These are phyloP conservation scores for Ustanciosporium gigantosporum DNA, from an alignment of 1,284 basidiomycete species.

Conservation along the genomic window DNA sequence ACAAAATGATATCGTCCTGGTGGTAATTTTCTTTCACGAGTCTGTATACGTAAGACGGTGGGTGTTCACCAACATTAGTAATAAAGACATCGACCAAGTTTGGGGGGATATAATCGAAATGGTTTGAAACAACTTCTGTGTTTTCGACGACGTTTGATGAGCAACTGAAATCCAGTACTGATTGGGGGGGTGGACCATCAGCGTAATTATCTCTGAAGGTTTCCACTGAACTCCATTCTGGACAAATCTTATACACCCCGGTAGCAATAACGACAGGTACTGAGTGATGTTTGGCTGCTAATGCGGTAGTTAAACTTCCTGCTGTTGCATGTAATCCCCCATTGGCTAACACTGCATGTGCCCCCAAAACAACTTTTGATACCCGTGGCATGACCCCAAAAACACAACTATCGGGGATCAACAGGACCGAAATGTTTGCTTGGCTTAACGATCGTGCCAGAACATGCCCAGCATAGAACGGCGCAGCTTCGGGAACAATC, in stretches of 20 bases:
- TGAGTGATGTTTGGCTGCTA: constrained; percentile 86
- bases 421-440: constrained; percentile 86
- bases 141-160: constrained; percentile 70
- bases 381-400: constrained; percentile 95
- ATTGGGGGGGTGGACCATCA: constrained; percentile 14
- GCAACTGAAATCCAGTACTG: constrained; percentile 65
- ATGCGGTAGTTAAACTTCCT: constrained; percentile 80
- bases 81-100: constrained; percentile 91
- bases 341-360: constrained; percentile 91
- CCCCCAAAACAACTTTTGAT: constrained; percentile 91
- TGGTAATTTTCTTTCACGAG: constrained; percentile 60
- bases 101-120: constrained; percentile 90
- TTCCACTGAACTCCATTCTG: constrained; percentile 77
- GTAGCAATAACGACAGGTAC: constrained; percentile 92
- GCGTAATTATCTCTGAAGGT: constrained; percentile 3
- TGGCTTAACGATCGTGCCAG: constrained; percentile 70
- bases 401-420: constrained; percentile 92
- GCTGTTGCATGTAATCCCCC: constrained; percentile 89
- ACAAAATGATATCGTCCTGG: constrained; percentile 42
- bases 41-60: constrained; percentile 59
- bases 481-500: constrained; percentile 91
- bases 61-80: constrained; percentile 73
- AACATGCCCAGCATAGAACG: constrained; percentile 82
- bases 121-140: constrained; percentile 86
- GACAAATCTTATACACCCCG: constrained; percentile 94